Conservation (phyloP, 2,329 filamentous ascomycete species). For the Thelonectria blattea region DNA sequence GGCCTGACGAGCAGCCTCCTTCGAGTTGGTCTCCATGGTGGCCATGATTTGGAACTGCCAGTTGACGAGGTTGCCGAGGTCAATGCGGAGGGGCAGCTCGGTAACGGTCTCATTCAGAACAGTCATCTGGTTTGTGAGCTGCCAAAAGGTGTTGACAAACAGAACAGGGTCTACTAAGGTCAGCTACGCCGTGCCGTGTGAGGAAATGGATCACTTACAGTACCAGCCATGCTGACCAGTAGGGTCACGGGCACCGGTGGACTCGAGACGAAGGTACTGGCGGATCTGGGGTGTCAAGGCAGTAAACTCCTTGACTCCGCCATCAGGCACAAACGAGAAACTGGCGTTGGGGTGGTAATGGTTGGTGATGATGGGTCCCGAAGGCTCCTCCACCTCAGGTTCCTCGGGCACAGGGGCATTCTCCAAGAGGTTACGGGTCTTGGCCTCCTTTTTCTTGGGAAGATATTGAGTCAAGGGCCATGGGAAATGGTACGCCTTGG, state of each 20-base stretch:
- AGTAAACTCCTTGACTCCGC: conserved; percentile 71
- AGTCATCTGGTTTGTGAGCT: conserved; percentile 89
- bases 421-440: conserved; percentile 86
- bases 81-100: conserved; percentile 80
- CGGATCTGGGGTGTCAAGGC: conserved; percentile 75
- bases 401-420: conserved; percentile 51
- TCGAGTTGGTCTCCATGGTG: conserved; percentile 85
- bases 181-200: conserved; percentile 13
- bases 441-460: conserved; percentile 85
- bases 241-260: conserved; percentile 79
- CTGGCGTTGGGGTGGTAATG: conserved; percentile 97
- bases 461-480: conserved; percentile 89
- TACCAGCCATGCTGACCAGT: conserved; percentile 94
- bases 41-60: conserved; percentile 93
- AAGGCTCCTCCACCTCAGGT: conserved; percentile 58
- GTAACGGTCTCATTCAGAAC: conserved; percentile 89
- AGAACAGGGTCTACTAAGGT: conserved; percentile 69
- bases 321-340: conserved; percentile 82
- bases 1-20: conserved; percentile 79
- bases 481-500: conserved; percentile 81
- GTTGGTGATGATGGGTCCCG: conserved; percentile 75
- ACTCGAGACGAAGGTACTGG: conserved; percentile 80
- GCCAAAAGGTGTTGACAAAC: conserved; percentile 97
- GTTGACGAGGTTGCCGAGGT: conserved; percentile 78
- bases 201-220: conserved; percentile 48